Evolutionary conservation across 2,329 filamentous ascomycete genomes (phyloP), one percentile per base, ranked within the genome.

Genomic region (Pyrenochaeta sp.): DNA sequence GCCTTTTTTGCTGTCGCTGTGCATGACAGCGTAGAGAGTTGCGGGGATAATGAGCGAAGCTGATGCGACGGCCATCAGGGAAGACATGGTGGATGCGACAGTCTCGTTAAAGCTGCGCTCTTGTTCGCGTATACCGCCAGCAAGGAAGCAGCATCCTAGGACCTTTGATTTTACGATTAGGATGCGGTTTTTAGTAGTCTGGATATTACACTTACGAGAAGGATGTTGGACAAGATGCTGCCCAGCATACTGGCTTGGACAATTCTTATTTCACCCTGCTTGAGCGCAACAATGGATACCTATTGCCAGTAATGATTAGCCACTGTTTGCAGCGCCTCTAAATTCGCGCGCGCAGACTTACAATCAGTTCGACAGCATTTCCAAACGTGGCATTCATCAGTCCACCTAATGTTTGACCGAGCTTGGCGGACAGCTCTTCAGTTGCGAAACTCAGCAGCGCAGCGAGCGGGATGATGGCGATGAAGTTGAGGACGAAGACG

Each of bases 171-270:
- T 49, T 25, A 88, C 87, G 61, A 84, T 83, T 58, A 59, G 92
- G 80, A 27, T 2, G 8, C 22, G 50, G 15, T 12, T 39, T 30
- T 24, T 19, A 25, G 51, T 24, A 25, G 13, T 42, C 6, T 30
- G 6, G 24, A 85, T 24, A 34, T 32, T 28, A 2, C 49, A 69
- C 72, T 67, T 64, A 77, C 94, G 24, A 98, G 87, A 7, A 98
- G 85, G 64, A 97, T 89, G 78, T 98, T 98, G 65, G 94, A 97
- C 39, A 98, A 84, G 68, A 98, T 96, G 72, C 91, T 96, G 47
- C 95, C 94, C 34, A 98, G 88, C 93, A 98, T 98, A 64, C 92
- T 96, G 22, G 94, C 91, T 80, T 98, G 95, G n/a, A 98, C 94
- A 65, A 98, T 93, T 70, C 94, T 89, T 73, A 97, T 96, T 80